Base-by-base conservation (phyloP, 768 basidiomycete genomes). In the Rhodosporidiobolus odoratus region DNA sequence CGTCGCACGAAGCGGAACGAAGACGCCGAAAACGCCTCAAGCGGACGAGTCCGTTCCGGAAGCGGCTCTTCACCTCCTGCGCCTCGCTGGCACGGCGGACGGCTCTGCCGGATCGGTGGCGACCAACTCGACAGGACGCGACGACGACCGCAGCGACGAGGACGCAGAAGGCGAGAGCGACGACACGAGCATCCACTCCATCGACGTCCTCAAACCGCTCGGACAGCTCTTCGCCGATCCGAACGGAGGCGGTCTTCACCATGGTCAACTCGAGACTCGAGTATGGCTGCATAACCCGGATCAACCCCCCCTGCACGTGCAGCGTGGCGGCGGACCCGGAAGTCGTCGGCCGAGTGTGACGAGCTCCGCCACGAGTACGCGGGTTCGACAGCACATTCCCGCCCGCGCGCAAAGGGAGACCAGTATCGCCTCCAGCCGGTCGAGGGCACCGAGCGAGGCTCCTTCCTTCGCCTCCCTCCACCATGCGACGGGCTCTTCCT, bases 81-180 rank as follows among this genome's bases (percentile, higher is more conserved):
- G 73, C 25, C 73, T 74, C 48, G 73, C 73, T 5, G 45, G 64
- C 7, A 63, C 66, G 12, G 59, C 69, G 10, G 64, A 65, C 32
- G 73, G 66, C 16, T 68, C 69, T 34, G 53, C 61, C 1, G 69
- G 61, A 8, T 66, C 65, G 7, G 62, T 66, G 25, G 65, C 69
- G 48, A 74, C 62, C 27, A 59, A 48, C 21, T 71, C 69, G 63
- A 71, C 73, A 2, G 56, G 62, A 8, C 57, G 63, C 32, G 65
- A 47, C 32, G 68, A 61, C 32, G 59, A 61, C 1, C 41, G 48
- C 0, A 64, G 54, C 62, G 68, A 74, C 47, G 73, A 74, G 25
- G 73, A 74, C 37, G 69, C 63, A 35, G 73, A 74, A 41, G 73
- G 69, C 32, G 69, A 71, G 63, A 68, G 66, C n/a, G 73, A 71